A percentile compares a stretch with the other conserved stretches of the same genome.
Conservation (phyloP, 2,329 filamentous ascomycete genomes). For the Penicillium sp. region DNA sequence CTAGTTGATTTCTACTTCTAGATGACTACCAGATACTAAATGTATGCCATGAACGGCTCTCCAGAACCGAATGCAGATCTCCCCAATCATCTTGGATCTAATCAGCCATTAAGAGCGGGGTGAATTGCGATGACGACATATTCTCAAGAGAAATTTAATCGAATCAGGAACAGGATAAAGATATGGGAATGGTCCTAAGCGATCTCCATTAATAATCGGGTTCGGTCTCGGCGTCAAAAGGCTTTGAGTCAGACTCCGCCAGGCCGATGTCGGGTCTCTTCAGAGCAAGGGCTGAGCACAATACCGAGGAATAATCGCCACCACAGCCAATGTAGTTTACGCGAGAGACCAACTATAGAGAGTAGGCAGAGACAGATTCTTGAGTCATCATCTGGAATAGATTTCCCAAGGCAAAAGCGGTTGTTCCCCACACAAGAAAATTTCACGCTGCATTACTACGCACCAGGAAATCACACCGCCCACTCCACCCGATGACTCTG, state of each 20-base stretch:
- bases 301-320: neutral
- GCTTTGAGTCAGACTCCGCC: slow-evolving; percentile 3
- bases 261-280: slow-evolving; percentile 11
- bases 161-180: no score
- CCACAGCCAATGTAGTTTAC: no score
- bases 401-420: neutral
- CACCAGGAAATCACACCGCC: slow-evolving; percentile 25
- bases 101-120: neutral
- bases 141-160: no score
- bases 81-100: no score
- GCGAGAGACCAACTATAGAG: no score
- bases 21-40: no score
- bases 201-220: neutral
- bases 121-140: slow-evolving; percentile 1
- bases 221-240: no score
- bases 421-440: slow-evolving; percentile 25
- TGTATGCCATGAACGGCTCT: no score
- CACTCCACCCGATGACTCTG: slow-evolving; percentile 34
- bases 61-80: no score
- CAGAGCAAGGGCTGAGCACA: neutral
- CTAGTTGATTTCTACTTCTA: no score
- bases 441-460: slow-evolving; percentile 15
- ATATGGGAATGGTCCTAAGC: neutral
- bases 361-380: no score
- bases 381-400: neutral